phyloP scores from a whole-genome alignment of 108 stramenopile species.

The Nitzschia sp. region DNA sequence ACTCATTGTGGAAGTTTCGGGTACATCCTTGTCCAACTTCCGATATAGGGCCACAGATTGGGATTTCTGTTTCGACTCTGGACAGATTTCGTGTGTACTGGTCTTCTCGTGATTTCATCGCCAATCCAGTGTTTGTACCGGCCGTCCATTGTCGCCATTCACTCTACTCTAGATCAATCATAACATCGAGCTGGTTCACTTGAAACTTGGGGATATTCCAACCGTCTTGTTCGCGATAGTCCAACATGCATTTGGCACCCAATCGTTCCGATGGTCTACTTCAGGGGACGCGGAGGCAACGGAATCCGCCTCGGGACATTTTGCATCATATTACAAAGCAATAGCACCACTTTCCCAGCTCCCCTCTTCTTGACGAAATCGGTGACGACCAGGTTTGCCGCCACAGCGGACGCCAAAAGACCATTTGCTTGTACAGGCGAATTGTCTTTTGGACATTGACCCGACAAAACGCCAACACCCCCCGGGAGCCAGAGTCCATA shows the following conservation, averaged over 20 bases:
- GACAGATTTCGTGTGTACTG: not conserved
- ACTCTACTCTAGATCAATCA: not conserved
- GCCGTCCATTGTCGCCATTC: not conserved
- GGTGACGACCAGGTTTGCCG: not conserved
- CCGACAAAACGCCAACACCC: not conserved
- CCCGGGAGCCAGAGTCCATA: not conserved
- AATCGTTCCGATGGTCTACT: not conserved
- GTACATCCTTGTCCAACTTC: not conserved
- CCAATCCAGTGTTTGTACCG: not conserved
- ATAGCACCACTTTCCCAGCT: not conserved
- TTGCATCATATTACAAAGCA: not conserved
- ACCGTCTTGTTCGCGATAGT: not conserved
- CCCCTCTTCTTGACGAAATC: not conserved
- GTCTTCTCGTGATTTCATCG: not conserved
- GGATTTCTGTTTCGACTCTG: too few species aligned
- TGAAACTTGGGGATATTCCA: not conserved
- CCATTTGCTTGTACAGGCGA: not conserved
- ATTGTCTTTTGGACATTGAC: not conserved
- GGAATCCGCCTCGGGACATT: not conserved
- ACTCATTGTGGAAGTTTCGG: not conserved
- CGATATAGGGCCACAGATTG: too few species aligned
- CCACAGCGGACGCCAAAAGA: not conserved
- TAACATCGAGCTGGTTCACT: not conserved
- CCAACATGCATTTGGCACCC: not conserved
- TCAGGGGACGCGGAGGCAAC: not conserved